Percentiles rank a stretch among this genome's conserved stretches.
Evolutionary conservation across 441 rosid genomes (phyloP).

Genomic region (Pelargonium citronellum): DNA sequence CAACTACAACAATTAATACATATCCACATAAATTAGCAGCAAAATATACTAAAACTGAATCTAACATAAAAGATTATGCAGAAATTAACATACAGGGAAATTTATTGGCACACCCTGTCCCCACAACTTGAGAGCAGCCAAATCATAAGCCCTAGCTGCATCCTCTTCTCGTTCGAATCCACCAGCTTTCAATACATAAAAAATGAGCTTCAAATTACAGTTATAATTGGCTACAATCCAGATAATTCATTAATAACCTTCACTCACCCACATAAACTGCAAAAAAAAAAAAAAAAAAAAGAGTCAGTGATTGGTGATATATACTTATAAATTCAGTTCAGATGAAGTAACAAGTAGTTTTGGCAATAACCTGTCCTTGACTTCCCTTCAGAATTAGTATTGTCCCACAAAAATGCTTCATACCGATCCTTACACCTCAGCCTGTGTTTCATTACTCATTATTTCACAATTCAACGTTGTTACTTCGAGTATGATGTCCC

Average conservation of each 20-base stretch:
- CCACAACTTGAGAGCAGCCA: constrained; percentile 21
- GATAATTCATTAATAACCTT: not conserved
- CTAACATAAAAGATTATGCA: too few species aligned
- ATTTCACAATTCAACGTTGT: too few species aligned
- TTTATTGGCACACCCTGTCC: not conserved
- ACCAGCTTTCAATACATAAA: not conserved
- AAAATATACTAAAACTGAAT: too few species aligned
- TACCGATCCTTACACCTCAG: not conserved
- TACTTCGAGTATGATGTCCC: too few species aligned
- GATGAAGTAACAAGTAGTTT: not conserved
- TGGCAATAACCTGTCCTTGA: constrained; percentile 18
- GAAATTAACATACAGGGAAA: constrained; percentile 14
- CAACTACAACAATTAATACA: constrained; percentile 10
- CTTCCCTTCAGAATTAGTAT: constrained; percentile 4
- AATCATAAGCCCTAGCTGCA: constrained; percentile 22
- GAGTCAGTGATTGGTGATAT: not conserved
- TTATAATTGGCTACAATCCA: too few species aligned
- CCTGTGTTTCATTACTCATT: too few species aligned
- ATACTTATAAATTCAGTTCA: not conserved
- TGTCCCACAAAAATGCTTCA: constrained; percentile 23
- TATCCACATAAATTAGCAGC: too few species aligned
- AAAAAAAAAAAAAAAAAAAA: not conserved
- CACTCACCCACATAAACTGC: constrained; percentile 28
- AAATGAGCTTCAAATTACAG: not conserved
- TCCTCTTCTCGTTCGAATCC: constrained; percentile 12